phyloP scores from a whole-genome alignment of 495 filamentous ascomycete species.

The Neurospora sp. region DNA sequence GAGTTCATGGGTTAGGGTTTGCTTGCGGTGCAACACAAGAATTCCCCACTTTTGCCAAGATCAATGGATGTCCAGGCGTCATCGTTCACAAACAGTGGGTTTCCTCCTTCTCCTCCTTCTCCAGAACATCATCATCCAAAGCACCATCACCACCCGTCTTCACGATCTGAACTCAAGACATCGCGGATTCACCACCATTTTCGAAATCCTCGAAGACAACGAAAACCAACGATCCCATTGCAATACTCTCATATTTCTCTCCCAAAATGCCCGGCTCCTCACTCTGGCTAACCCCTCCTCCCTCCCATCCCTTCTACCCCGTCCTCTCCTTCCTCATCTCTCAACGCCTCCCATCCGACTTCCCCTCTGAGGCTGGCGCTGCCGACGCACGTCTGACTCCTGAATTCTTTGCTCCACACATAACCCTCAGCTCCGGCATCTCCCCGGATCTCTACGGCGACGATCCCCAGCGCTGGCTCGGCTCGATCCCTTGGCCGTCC shows the following conservation, averaged over 20 bases:
- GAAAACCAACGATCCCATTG: background rate
- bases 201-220: background rate
- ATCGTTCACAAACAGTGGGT: background rate
- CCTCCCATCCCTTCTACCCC: conserved; percentile 12
- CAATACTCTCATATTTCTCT: background rate
- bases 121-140: background rate
- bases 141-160: background rate
- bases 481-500: conserved; percentile 7
- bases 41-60: background rate
- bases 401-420: conserved; percentile 18
- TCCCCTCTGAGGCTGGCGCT: conserved; percentile 13
- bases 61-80: background rate
- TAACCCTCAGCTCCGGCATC: conserved; percentile 23
- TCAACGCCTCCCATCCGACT: conserved; percentile 11
- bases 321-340: conserved; percentile 16
- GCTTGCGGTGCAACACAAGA: background rate
- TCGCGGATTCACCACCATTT: background rate
- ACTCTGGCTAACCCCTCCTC: conserved; percentile 23
- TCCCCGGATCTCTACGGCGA: conserved; percentile 7
- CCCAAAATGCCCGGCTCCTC: conserved; percentile 20
- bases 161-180: background rate
- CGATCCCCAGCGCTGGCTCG: conserved; percentile 19
- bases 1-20: background rate
- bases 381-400: conserved; percentile 4
- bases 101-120: background rate